Percentiles rank a stretch among this genome's conserved stretches.
These are phyloP conservation scores for Tylopilus rubrobrunneus DNA, from an alignment of 768 basidiomycete species.

Conservation along the genomic window DNA sequence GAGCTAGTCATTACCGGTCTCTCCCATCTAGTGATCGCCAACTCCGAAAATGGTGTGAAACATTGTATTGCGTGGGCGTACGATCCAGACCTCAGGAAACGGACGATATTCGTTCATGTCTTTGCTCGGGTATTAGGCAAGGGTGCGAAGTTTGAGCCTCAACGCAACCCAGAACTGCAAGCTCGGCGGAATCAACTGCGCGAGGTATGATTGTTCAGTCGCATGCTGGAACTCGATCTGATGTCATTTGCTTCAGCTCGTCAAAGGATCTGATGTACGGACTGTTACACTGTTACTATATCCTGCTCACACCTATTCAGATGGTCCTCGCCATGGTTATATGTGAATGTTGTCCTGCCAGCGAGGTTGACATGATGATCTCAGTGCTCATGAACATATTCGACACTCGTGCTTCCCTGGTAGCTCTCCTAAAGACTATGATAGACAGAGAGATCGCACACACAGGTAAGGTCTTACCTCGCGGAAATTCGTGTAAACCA, in stretches of 20 bases:
- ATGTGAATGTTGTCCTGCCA: conserved; percentile 78
- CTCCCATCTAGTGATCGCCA: conserved; percentile 76
- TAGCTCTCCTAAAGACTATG: conserved; percentile 75
- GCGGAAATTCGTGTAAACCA: neutral
- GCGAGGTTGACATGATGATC: conserved; percentile 80
- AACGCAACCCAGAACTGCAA: conserved; percentile 45
- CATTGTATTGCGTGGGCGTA: conserved; percentile 81
- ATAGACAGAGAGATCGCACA: conserved; percentile 80
- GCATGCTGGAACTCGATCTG: conserved; percentile 2
- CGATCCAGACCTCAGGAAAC: conserved; percentile 62
- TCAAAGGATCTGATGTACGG: conserved; percentile 70
- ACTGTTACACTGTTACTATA: neutral
- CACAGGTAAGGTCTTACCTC: conserved; percentile 49
- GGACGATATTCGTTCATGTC: conserved; percentile 79
- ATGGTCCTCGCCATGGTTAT: conserved; percentile 80
- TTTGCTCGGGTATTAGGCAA: conserved; percentile 78
- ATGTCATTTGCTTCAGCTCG: conserved; percentile 44
- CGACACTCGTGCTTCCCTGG: conserved; percentile 68
- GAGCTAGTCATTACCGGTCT: conserved; percentile 78
- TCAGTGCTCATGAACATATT: conserved; percentile 84
- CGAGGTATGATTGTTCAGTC: conserved; percentile 44
- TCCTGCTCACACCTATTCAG: conserved; percentile 34
- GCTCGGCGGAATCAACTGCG: conserved; percentile 51
- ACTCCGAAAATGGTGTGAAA: conserved; percentile 85
- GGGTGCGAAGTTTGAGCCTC: conserved; percentile 72